These are phyloP conservation scores for Ophiostoma quercus DNA, from an alignment of 2,329 filamentous ascomycete genomes.

Conservation along the genomic window DNA sequence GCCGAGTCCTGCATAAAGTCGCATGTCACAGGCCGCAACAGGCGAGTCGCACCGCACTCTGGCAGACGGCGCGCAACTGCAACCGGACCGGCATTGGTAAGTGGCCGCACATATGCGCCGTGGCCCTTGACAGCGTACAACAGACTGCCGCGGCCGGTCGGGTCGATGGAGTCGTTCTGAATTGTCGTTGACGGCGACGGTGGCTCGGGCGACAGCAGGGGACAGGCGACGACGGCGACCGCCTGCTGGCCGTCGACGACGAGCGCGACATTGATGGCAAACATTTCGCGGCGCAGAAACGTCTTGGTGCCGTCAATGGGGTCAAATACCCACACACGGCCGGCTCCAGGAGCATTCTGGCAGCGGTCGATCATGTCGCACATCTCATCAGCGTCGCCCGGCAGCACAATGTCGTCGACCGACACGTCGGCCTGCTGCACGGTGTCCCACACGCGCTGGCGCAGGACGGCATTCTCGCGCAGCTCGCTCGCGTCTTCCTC, in stretches of 20 bases:
- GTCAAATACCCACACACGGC: conserved; percentile 54
- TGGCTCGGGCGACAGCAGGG: conserved; percentile 36
- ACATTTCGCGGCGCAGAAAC: conserved; percentile 50
- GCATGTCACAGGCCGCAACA: conserved; percentile 45
- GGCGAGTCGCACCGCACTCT: neutral
- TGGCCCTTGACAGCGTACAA: conserved; percentile 46
- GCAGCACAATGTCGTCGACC: conserved; percentile 31
- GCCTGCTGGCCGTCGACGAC: conserved; percentile 47
- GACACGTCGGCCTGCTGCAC: conserved; percentile 34
- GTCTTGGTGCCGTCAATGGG: conserved; percentile 58
- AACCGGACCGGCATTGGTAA: conserved; percentile 29
- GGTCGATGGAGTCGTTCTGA: conserved; percentile 42
- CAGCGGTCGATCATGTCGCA: conserved; percentile 52
- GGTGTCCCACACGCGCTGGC: conserved; percentile 46
- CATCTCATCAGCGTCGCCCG: conserved; percentile 41
- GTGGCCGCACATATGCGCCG: conserved; percentile 45
- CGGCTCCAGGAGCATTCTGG: conserved; percentile 36
- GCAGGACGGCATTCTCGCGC: conserved; percentile 39
- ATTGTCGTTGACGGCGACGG: conserved; percentile 41
- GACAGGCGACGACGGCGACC: conserved; percentile 47
- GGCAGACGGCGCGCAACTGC: conserved; percentile 19
- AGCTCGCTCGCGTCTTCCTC: conserved; percentile 51
- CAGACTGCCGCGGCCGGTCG: conserved; percentile 43
- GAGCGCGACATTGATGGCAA: conserved; percentile 53
- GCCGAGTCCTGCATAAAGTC: conserved; percentile 45